Conservation (phyloP, 345 rosid genomes). For the Trapa incisa region DNA sequence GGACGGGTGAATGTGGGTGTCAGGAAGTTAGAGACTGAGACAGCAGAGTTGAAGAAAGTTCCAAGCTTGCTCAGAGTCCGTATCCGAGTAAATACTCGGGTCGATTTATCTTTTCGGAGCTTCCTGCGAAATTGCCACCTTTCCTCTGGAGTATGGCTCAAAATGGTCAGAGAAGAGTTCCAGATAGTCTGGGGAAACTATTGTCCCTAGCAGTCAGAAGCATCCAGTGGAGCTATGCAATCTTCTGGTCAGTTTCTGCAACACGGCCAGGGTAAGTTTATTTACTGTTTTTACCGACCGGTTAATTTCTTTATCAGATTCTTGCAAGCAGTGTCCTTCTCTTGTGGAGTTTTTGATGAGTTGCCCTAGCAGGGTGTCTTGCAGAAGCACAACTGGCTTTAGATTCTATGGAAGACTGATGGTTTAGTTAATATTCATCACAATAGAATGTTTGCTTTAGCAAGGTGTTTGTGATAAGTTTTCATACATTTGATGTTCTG, state of each 20-base stretch:
- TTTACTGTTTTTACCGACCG: too few relatives aligned
- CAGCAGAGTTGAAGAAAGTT: too few relatives aligned
- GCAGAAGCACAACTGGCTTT: neutral
- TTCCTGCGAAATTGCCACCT: too few relatives aligned
- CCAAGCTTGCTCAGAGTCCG: too few relatives aligned
- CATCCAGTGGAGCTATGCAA: slow-evolving; percentile 87
- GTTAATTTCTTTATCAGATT: neutral
- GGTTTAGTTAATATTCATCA: neutral
- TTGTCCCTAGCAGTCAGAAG: slow-evolving; percentile 75
- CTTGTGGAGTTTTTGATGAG: too few relatives aligned
- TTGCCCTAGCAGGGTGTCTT: neutral
- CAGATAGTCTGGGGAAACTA: slow-evolving; percentile 52
- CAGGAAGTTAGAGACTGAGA: neutral
- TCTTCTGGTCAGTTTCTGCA: slow-evolving; percentile 81
- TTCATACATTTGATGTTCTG: slow-evolving; percentile 1
- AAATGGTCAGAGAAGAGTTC: slow-evolving; percentile 23
- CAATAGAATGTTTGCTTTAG: neutral
- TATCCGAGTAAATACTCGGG: neutral
- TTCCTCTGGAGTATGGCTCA: slow-evolving; percentile 22
- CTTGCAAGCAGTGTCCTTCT: neutral
- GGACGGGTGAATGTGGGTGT: neutral
- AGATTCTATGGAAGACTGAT: neutral
- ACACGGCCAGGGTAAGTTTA: slow-evolving; percentile 56
- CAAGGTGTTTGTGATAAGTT: too few relatives aligned
- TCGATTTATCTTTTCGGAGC: neutral